Evolutionary conservation across 805 yeast genomes (phyloP).

Genomic region (Suhomyces sp.): DNA sequence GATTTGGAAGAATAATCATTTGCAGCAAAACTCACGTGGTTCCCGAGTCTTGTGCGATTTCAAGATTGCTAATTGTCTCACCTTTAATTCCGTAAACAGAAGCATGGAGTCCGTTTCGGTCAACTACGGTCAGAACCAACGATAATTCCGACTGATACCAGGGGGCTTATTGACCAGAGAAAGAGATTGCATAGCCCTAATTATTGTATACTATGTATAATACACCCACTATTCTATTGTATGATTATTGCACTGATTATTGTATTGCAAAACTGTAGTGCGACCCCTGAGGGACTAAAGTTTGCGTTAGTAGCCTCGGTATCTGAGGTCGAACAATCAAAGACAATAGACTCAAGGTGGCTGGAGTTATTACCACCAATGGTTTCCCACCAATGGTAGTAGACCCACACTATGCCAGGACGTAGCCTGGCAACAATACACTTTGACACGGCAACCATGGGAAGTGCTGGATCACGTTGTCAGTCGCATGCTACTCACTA

Average conservation of each 20-base stretch:
- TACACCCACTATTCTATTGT: neutral
- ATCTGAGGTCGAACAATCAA: neutral
- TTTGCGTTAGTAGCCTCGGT: neutral
- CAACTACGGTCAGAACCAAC: neutral
- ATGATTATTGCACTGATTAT: neutral
- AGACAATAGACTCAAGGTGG: neutral
- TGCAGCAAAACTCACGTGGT: neutral
- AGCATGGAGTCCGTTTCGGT: neutral
- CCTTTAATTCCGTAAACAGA: neutral
- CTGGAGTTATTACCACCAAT: neutral
- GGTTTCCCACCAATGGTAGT: neutral
- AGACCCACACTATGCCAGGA: neutral
- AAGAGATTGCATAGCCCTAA: neutral
- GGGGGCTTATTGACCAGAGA: neutral
- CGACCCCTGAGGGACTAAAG: neutral
- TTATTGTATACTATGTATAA: neutral
- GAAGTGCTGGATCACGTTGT: neutral
- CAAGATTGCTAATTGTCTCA: neutral
- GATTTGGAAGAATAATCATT: conserved; percentile 35
- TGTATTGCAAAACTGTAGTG: neutral
- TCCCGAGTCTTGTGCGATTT: neutral
- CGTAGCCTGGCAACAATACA: neutral
- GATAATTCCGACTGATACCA: neutral
- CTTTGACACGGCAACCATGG: neutral
- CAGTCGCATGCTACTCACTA: neutral